Percentiles rank a stretch among this genome's conserved stretches.
Evolutionary conservation across 1,284 basidiomycete genomes (phyloP).

Genomic region (Apiotrichum mycotoxinovorans): DNA sequence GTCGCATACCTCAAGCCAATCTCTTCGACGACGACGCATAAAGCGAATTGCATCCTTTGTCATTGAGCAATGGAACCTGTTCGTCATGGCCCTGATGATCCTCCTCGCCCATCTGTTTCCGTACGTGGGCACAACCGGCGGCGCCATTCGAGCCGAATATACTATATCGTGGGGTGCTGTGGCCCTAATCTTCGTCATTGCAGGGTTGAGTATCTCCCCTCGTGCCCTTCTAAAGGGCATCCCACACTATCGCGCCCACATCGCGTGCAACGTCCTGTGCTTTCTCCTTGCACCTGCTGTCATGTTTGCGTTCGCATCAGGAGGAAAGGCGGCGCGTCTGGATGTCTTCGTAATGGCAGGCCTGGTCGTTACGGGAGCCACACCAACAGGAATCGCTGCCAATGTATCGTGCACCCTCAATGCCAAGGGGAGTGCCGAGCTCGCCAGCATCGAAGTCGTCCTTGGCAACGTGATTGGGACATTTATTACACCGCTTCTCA

Average conservation of each 20-base stretch:
- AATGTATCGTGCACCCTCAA: slow-evolving; percentile 46
- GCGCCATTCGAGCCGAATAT: slow-evolving; percentile 26
- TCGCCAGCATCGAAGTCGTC: slow-evolving; percentile 29
- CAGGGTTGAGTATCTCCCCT: slow-evolving; percentile 36
- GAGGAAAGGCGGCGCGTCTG: slow-evolving; percentile 28
- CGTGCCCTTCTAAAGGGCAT: slow-evolving; percentile 28
- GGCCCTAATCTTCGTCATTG: slow-evolving; percentile 45
- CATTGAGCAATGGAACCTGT: slow-evolving; percentile 25
- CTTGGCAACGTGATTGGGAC: slow-evolving; percentile 37
- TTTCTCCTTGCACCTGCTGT: slow-evolving; percentile 22
- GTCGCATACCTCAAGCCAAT: no score
- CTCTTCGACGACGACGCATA: no score
- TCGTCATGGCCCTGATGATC: slow-evolving; percentile 25
- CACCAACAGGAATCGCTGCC: slow-evolving; percentile 29
- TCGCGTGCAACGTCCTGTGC: slow-evolving; percentile 27
- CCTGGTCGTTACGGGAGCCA: slow-evolving; percentile 29
- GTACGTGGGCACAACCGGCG: slow-evolving; percentile 28
- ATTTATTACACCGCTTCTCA: slow-evolving; percentile 27
- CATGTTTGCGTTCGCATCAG: slow-evolving; percentile 30
- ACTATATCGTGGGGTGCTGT: slow-evolving; percentile 38
- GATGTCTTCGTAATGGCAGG: slow-evolving; percentile 13
- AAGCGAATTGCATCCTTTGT: background rate
- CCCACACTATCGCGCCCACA: slow-evolving; percentile 29
- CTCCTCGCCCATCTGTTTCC: slow-evolving; percentile 33
- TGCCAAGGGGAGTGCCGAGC: slow-evolving; percentile 37